Conservation (phyloP, 257 asterid species). For the Thymus mandschuricus region DNA sequence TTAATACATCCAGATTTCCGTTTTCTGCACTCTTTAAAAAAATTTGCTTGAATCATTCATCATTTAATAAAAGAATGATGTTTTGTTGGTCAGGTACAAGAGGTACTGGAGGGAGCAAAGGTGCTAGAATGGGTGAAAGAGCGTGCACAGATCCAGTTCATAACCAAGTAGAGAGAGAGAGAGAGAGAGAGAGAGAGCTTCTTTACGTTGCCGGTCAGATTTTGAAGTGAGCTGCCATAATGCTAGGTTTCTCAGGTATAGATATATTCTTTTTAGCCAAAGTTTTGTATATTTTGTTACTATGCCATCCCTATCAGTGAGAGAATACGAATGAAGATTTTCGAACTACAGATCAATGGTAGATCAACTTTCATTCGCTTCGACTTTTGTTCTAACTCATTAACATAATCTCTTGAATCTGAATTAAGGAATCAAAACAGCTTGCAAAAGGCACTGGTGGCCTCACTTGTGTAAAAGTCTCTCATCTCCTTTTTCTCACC, state of each 20-base stretch:
- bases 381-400: not conserved
- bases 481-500: slow-evolving; percentile 1
- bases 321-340: not conserved
- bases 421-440: slow-evolving; percentile 12
- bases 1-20: slow-evolving; percentile 14
- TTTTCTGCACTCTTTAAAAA: too few relatives aligned
- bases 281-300: not conserved
- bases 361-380: not conserved
- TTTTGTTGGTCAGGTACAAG: slow-evolving; percentile 67
- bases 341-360: not conserved
- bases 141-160: slow-evolving; percentile 71
- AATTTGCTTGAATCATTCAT: not conserved
- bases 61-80: not conserved
- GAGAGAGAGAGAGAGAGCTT: not conserved
- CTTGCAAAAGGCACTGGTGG: not conserved
- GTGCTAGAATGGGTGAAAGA: slow-evolving; percentile 94
- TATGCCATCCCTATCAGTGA: not conserved
- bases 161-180: slow-evolving; percentile 41
- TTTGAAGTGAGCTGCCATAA: not conserved
- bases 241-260: too few relatives aligned
- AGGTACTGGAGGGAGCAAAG: slow-evolving; percentile 93
- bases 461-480: not conserved
- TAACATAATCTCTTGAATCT: slow-evolving; percentile 15
- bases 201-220: slow-evolving; percentile 9
- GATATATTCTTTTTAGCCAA: too few relatives aligned